phyloP scores from a whole-genome alignment of 2,329 filamentous ascomycete genomes.

The Aspergillus quadrilineatus region DNA sequence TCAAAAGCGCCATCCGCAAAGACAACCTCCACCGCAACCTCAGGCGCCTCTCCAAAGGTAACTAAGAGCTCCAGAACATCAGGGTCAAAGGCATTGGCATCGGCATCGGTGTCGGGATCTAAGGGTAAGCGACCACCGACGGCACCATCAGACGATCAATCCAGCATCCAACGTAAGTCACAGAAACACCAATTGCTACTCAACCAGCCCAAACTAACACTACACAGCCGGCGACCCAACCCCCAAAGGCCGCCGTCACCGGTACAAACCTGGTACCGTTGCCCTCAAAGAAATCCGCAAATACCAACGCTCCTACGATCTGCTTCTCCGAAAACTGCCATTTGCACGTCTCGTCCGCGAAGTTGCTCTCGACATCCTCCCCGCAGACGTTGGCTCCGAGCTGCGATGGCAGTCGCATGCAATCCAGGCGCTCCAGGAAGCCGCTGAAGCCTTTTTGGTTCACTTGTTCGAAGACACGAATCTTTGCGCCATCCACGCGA shows the following conservation, averaged over 20 bases:
- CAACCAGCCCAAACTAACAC: conserved; percentile 12
- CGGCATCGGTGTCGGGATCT: not conserved
- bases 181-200: not conserved
- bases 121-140: conserved; percentile 24
- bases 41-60: not conserved
- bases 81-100: not conserved
- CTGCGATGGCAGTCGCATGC: conserved; percentile 96
- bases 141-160: conserved; percentile 35
- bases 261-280: conserved; percentile 76
- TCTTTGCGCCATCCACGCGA: conserved; percentile 93
- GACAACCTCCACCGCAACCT: not conserved
- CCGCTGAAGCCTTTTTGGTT: conserved; percentile 92
- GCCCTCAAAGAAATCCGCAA: conserved; percentile 88
- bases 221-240: conserved; percentile 69
- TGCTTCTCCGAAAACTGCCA: conserved; percentile 67
- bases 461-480: conserved; percentile 97
- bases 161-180: conserved; percentile 39
- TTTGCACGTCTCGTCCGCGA: conserved; percentile 52
- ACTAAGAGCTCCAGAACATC: conserved; percentile 19
- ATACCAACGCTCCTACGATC: conserved; percentile 86
- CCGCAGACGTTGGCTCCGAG: conserved; percentile 60
- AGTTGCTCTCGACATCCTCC: conserved; percentile 56
- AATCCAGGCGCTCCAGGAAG: conserved; percentile 89
- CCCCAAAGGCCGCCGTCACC: conserved; percentile 59
- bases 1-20: conserved; percentile 10